These are phyloP conservation scores for Pseudotsuga menziesii DNA, from an alignment of 75 land plant genomes.

Conservation along the genomic window DNA sequence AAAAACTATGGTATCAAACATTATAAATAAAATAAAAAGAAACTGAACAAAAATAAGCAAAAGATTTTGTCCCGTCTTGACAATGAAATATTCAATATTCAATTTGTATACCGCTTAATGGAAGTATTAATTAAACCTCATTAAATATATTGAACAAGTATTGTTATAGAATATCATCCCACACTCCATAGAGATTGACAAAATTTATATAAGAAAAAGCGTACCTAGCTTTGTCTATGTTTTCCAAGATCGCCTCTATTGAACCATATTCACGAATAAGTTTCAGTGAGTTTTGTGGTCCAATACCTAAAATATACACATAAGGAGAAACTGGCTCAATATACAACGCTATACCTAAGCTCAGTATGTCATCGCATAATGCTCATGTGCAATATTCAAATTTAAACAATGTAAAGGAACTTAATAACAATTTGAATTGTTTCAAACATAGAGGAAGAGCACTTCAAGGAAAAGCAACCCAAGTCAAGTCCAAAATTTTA, in stretches of 20 bases:
- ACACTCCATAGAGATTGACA: too few species aligned
- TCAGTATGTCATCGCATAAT: neutral
- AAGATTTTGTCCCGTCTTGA: neutral
- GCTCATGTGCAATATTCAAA: neutral
- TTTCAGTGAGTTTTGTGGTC: constrained; percentile 40
- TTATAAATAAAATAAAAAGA: neutral
- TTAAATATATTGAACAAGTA: neutral
- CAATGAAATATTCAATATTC: neutral
- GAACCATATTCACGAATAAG: constrained; percentile 37
- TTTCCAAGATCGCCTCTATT: constrained; percentile 33
- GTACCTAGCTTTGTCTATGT: constrained; percentile 41
- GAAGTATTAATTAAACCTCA: neutral
- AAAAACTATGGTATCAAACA: neutral
- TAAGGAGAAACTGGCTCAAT: neutral
- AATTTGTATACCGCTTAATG: neutral
- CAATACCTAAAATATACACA: constrained; percentile 26
- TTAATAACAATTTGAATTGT: neutral
- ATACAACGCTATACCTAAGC: neutral
- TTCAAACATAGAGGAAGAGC: neutral
- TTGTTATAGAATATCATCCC: neutral
- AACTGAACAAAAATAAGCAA: too few species aligned
- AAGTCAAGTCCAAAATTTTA: neutral
- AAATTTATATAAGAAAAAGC: neutral
- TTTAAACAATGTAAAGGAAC: neutral
- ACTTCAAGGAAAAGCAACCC: neutral